phyloP scores from a whole-genome alignment of 352 stramenopile genomes.

The Phytophthora ramorum region DNA sequence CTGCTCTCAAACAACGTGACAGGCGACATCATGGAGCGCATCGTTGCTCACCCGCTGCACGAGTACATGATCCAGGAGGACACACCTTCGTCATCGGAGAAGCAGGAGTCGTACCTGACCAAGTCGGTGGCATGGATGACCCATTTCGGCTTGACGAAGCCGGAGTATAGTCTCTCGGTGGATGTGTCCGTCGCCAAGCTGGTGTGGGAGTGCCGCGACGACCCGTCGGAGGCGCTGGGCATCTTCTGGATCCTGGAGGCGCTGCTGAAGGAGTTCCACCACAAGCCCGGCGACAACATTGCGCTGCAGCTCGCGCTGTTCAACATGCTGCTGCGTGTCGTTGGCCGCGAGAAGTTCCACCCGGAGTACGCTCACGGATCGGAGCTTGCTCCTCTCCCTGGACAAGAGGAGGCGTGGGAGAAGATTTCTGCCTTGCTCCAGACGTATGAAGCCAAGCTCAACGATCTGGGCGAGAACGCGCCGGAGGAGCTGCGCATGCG shows the following conservation, averaged over 20 bases:
- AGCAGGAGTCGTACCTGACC: slow-evolving; percentile 83
- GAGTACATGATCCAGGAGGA: slow-evolving; percentile 70
- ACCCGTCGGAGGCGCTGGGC: slow-evolving; percentile 73
- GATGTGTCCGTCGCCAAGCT: slow-evolving; percentile 82
- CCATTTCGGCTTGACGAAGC: slow-evolving; percentile 83
- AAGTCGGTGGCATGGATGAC: slow-evolving; percentile 92
- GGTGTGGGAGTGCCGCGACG: slow-evolving; percentile 87
- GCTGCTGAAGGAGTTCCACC: slow-evolving; percentile 86
- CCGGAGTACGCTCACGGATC: slow-evolving; percentile 69
- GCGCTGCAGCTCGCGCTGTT: slow-evolving; percentile 82
- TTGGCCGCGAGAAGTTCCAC: slow-evolving; percentile 82
- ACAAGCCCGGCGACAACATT: slow-evolving; percentile 87
- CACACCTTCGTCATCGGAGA: slow-evolving; percentile 39
- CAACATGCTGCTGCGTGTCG: slow-evolving; percentile 88
- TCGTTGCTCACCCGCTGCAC: slow-evolving; percentile 82
- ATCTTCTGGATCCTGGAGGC: slow-evolving; percentile 85
- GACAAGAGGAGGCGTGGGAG: slow-evolving; percentile 81
- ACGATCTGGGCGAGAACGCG: slow-evolving; percentile 66
- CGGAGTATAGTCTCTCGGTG: slow-evolving; percentile 74
- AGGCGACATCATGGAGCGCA: slow-evolving; percentile 89
- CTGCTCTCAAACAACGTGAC: slow-evolving; percentile 93
- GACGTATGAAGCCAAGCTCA: slow-evolving; percentile 79
- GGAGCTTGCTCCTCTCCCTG: slow-evolving; percentile 65
- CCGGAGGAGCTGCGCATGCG: slow-evolving; percentile 73
- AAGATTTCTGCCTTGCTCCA: slow-evolving; percentile 68